phyloP scores from a whole-genome alignment of 768 basidiomycete species.

The Xerocomellus amylosporus region DNA sequence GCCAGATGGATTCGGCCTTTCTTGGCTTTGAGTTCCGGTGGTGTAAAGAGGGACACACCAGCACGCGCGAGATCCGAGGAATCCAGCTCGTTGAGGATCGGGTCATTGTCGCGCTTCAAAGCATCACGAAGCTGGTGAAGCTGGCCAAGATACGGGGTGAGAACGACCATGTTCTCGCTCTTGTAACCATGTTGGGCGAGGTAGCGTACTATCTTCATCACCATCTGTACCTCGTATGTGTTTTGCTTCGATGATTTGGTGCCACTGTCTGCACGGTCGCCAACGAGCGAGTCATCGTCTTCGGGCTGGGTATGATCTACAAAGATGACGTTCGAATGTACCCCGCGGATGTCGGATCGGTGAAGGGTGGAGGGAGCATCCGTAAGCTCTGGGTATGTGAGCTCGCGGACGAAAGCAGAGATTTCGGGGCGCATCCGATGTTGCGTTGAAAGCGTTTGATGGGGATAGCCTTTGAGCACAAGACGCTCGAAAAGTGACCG shows the following conservation, averaged over 20 bases:
- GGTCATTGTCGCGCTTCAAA: slow-evolving; percentile 49
- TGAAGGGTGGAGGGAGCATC: slow-evolving; percentile 50
- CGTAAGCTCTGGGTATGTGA: slow-evolving; percentile 65
- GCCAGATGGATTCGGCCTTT: slow-evolving; percentile 48
- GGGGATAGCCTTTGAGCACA: slow-evolving; percentile 58
- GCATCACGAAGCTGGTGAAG: slow-evolving; percentile 46
- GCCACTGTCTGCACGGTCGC: slow-evolving; percentile 44
- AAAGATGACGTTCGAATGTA: slow-evolving; percentile 60
- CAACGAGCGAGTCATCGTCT: slow-evolving; percentile 40
- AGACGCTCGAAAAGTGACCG: slow-evolving; percentile 66
- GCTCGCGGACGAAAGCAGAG: slow-evolving; percentile 53
- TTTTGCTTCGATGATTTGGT: slow-evolving; percentile 60
- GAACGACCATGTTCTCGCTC: slow-evolving; percentile 56
- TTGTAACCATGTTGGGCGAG: slow-evolving; percentile 67
- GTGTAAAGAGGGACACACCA: slow-evolving; percentile 34
- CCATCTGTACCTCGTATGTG: slow-evolving; percentile 56
- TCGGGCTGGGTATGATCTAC: slow-evolving; percentile 58
- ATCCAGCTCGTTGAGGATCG: slow-evolving; percentile 62
- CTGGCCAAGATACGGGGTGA: slow-evolving; percentile 72
- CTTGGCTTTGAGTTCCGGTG: slow-evolving; percentile 39
- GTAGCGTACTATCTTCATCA: slow-evolving; percentile 62
- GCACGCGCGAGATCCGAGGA: slow-evolving; percentile 53
- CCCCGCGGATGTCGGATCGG: slow-evolving; percentile 51
- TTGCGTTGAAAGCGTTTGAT: slow-evolving; percentile 51
- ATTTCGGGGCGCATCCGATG: slow-evolving; percentile 78